A percentile compares a stretch with the other conserved stretches of the same genome.
phyloP scores from a whole-genome alignment of 225 moss, liverwort and hornwort species.

The Bryoerythrophyllum caledonicum region DNA sequence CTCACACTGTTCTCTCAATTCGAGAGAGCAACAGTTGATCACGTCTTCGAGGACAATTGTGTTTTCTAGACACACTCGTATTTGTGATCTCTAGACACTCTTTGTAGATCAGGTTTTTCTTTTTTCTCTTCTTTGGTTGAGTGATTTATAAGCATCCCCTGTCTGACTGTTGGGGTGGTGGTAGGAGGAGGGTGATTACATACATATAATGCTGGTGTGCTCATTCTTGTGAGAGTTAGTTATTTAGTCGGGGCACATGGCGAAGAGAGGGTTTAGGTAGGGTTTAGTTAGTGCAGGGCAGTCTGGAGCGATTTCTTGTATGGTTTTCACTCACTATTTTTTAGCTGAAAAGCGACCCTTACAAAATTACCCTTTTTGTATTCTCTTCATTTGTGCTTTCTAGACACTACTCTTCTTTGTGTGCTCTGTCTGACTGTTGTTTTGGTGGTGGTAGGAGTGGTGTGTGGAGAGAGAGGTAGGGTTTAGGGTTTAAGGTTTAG shows the following conservation, averaged over 20 bases:
- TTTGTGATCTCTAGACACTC: too few species aligned
- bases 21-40: too few species aligned
- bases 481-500: too few species aligned
- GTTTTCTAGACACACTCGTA: too few species aligned
- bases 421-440: too few species aligned
- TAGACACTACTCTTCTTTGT: too few species aligned
- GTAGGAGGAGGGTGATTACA: slow-evolving; percentile 18
- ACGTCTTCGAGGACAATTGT: too few species aligned
- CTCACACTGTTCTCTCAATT: too few species aligned
- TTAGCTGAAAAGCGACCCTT: slow-evolving; percentile 48
- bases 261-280: slow-evolving; percentile 24
- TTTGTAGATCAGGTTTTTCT: too few species aligned
- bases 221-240: slow-evolving; percentile 25
- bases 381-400: background rate
- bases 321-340: slow-evolving; percentile 56
- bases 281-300: slow-evolving; percentile 18
- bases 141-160: slow-evolving; percentile 25
- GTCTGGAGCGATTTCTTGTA: slow-evolving; percentile 37
- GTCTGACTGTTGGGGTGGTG: slow-evolving; percentile 27
- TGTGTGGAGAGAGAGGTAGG: too few species aligned
- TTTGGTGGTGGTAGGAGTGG: too few species aligned
- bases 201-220: slow-evolving; percentile 4
- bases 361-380: slow-evolving; percentile 5
- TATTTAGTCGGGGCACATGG: background rate
- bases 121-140: background rate